Evolutionary conservation across 768 basidiomycete genomes (phyloP), one percentile per base, ranked within the genome.

Genomic region (Boletus vermiculosoides): DNA sequence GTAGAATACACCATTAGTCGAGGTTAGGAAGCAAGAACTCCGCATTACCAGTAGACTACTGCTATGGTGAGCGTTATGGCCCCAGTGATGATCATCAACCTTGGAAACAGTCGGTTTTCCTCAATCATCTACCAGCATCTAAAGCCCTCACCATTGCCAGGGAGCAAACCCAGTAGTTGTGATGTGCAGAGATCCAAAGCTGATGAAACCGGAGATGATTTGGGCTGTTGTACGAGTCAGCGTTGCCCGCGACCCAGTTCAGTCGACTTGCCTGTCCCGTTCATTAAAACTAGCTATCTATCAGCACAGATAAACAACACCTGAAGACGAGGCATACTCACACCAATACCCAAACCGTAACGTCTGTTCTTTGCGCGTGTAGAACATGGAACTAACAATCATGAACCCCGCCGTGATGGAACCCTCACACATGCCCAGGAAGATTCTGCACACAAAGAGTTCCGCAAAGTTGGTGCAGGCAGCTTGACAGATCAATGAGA

Each of bases 361-460:
- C 0, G 86, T 89, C 63, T 88, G 86, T 61, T 90, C 88, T 8
- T 69, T 82, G 50, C 85, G 79, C 0, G 87, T 89, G 63, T 90
- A 90, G 63, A 90, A 90, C 88, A 90, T 89, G 30, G 84, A 82
- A 39, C 77, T 87, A 54, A 90, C 83, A 49, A 90, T 86, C 79
- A 90, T 71, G 69, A 91, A 88, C 0, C 88, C 89, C 1, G 90
- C 84, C 0, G 88, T 90, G 61, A 87, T 83, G 5, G 75, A 76
- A 4, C 80, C 88, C 69, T 92, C 89, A 64, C 88, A 90, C 72
- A 84, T 80, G 33, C 89, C 89, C 6, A 91, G 71, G 22, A 91
- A 74, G 15, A 89, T 60, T 16, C 88, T 80, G 23, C 84, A 83
- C 15, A 78, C 78, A 54, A 90, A 82, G 1, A 90, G 75, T 1